phyloP scores from a whole-genome alignment of 1,139 yeast genomes.

The Geotrichum bryndzae region DNA sequence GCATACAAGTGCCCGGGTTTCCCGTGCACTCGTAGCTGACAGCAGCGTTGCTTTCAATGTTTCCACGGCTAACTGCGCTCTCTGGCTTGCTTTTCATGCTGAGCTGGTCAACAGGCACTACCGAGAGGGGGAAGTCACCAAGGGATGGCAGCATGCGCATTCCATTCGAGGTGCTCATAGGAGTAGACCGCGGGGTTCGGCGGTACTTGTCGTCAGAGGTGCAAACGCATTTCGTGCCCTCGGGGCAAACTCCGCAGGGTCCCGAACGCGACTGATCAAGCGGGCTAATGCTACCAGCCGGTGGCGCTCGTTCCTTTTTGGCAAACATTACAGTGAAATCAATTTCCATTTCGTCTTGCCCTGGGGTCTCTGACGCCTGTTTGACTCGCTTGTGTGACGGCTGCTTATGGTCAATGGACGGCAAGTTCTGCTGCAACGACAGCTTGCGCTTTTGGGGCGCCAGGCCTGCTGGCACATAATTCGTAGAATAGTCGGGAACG shows the following conservation, averaged over 20 bases:
- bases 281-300: neutral
- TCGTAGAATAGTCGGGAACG: slow-evolving; percentile 4
- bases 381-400: neutral
- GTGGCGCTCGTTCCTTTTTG: neutral
- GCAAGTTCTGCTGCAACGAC: neutral
- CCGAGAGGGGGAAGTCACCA: slow-evolving; percentile 4
- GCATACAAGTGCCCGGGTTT: slow-evolving; percentile 79
- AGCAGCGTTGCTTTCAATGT: too few relatives aligned
- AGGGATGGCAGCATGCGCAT: neutral
- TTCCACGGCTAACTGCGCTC: slow-evolving; percentile 11
- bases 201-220: slow-evolving; percentile 50
- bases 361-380: neutral
- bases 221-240: slow-evolving; percentile 87
- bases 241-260: slow-evolving; percentile 85
- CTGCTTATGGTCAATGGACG: neutral
- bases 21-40: slow-evolving; percentile 61
- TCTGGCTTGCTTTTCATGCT: slow-evolving; percentile 4
- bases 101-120: slow-evolving; percentile 13
- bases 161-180: neutral
- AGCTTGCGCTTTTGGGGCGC: slow-evolving; percentile 9
- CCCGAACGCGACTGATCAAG: neutral
- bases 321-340: slow-evolving; percentile 30
- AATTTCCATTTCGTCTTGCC: slow-evolving; percentile 25
- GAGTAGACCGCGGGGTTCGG: neutral
- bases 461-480: neutral